These are phyloP conservation scores for Trypanosoma scelopori DNA, from an alignment of 208 protist genomes.

Conservation along the genomic window DNA sequence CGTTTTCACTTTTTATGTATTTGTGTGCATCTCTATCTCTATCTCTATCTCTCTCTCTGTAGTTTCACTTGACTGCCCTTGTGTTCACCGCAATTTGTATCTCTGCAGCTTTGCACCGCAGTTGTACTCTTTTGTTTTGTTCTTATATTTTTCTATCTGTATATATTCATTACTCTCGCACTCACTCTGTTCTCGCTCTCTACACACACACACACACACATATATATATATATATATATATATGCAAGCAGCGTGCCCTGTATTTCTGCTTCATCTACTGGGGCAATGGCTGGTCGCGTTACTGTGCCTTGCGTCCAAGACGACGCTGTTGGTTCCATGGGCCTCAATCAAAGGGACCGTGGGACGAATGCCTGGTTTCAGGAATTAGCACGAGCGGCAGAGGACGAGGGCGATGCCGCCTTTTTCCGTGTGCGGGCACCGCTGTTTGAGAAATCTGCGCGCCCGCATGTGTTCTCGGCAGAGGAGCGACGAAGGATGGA, in stretches of 20 bases:
- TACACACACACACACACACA: background rate
- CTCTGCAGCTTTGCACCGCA: no score
- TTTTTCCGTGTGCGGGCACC: conserved; percentile 42
- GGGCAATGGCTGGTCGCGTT: background rate
- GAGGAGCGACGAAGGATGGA: conserved; percentile 73
- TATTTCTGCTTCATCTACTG: background rate
- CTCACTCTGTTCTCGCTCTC: conserved; percentile 8
- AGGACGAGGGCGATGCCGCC: conserved; percentile 48
- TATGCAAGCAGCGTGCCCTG: no score
- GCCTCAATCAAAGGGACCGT: conserved; percentile 4
- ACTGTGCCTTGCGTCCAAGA: background rate
- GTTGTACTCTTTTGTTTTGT: background rate
- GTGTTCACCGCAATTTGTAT: no score
- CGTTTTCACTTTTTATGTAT: conserved; percentile 1
- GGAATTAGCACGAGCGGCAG: conserved; percentile 38
- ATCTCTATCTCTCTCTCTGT: background rate
- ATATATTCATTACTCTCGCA: conserved; percentile 20
- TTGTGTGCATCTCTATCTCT: conserved; percentile 7
- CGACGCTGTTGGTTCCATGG: conserved; percentile 8
- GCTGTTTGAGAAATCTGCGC: conserved; percentile 47
- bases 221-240: conserved; percentile 4
- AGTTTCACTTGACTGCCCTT: background rate
- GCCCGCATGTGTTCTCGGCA: conserved; percentile 55
- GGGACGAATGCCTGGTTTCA: conserved; percentile 55
- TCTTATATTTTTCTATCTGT: conserved; percentile 7